Percentiles rank a stretch among this genome's conserved stretches.
Conservation (phyloP, 306 rosid species). For the Sphenostylis stenocarpa region DNA sequence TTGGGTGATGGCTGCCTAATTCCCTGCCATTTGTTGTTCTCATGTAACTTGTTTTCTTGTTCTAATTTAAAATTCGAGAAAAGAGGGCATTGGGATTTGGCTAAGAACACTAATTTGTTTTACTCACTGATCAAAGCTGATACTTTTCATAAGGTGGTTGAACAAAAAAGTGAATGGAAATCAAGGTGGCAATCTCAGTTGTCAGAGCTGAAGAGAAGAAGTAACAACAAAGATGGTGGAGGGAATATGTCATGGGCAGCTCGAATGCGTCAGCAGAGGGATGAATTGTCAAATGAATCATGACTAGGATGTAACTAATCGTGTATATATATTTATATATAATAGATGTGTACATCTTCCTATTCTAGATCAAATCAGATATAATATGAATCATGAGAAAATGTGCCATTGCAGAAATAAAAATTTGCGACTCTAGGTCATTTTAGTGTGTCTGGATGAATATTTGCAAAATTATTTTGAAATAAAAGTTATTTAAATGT, state of each 20-base stretch:
- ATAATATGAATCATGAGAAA: slow-evolving; percentile 19
- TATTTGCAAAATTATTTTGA: not conserved
- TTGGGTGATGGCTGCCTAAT: slow-evolving; percentile 17
- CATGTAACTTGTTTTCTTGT: not conserved
- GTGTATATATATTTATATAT: not conserved
- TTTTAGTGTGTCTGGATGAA: not conserved
- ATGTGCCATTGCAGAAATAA: not conserved
- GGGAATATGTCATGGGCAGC: slow-evolving; percentile 77
- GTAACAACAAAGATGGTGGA: slow-evolving; percentile 45
- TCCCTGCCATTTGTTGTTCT: not conserved
- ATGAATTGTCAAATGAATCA: slow-evolving; percentile 30
- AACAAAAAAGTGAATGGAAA: slow-evolving; percentile 57
- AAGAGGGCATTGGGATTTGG: not conserved
- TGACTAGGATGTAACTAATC: slow-evolving; percentile 4
- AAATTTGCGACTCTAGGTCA: not conserved
- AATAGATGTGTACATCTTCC: not conserved
- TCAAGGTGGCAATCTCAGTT: slow-evolving; percentile 64
- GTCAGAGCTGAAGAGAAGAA: slow-evolving; percentile 62
- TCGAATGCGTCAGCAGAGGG: slow-evolving; percentile 71
- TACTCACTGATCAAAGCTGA: not conserved
- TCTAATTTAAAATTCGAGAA: not conserved
- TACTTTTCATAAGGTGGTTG: slow-evolving; percentile 51
- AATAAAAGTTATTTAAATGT: not conserved
- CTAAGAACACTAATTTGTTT: not conserved
- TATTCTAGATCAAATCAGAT: slow-evolving; percentile 14